Percentiles rank a stretch among this genome's conserved stretches.
Evolutionary conservation across 2,329 filamentous ascomycete species (phyloP).

Genomic region (Aspergillus sp.): DNA sequence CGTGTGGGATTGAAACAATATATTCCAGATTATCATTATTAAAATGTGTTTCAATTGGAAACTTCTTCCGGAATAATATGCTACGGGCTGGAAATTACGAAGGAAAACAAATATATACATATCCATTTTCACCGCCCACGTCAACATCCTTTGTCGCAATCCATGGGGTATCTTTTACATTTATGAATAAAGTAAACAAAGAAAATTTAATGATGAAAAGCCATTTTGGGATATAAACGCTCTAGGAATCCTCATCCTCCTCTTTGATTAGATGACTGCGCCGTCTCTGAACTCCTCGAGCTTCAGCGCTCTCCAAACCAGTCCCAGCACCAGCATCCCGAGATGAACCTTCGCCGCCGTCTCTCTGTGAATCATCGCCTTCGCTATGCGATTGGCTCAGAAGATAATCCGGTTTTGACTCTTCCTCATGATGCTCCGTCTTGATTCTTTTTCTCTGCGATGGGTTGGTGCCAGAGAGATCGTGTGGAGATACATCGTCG

Average conservation of each 20-base stretch:
- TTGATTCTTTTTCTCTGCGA: constrained; percentile 5
- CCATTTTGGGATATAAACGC: too few species aligned
- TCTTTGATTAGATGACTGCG: constrained; percentile 22
- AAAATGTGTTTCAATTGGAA: too few species aligned
- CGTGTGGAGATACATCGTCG: too few species aligned
- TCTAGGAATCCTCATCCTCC: constrained; percentile 1
- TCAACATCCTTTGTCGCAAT: background rate
- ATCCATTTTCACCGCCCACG: background rate
- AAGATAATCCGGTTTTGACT: too few species aligned
- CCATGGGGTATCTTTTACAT: constrained; percentile 1
- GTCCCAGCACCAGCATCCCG: constrained; percentile 52
- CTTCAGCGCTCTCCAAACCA: constrained; percentile 37
- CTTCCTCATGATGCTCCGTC: constrained; percentile 2
- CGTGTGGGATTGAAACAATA: too few species aligned
- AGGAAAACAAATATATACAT: background rate
- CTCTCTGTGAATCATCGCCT: background rate
- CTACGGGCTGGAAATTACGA: too few species aligned
- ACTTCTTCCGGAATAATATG: too few species aligned
- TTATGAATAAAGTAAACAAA: background rate
- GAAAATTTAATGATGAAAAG: too few species aligned
- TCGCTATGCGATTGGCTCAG: background rate
- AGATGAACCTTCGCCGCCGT: constrained; percentile 15
- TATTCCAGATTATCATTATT: too few species aligned
- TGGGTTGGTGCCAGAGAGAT: background rate
- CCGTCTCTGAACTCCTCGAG: constrained; percentile 26